phyloP scores from a whole-genome alignment of 192 early-diverging fungal species.

The Coemansia sp. region DNA sequence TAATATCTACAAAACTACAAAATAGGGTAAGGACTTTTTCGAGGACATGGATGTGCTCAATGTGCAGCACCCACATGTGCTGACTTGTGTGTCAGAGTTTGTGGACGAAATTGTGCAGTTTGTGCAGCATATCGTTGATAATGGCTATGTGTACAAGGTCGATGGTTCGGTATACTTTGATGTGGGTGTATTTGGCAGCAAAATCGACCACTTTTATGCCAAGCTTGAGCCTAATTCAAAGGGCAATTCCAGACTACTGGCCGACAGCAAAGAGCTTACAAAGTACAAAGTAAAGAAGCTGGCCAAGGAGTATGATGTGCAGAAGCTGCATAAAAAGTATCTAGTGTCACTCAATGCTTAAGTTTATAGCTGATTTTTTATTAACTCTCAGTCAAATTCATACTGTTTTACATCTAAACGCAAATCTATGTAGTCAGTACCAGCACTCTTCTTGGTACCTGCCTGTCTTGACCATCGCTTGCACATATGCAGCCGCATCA shows the following conservation, averaged over 20 bases:
- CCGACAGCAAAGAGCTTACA: conserved; percentile 86
- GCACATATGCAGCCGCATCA: conserved; percentile 4
- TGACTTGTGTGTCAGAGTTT: conserved; percentile 95
- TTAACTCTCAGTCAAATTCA: too few relatives aligned
- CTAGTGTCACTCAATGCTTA: conserved; percentile 30
- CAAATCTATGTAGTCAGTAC: not conserved
- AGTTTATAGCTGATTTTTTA: not conserved
- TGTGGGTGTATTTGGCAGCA: conserved; percentile 74
- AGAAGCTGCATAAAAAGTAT: conserved; percentile 89
- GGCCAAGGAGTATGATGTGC: conserved; percentile 78
- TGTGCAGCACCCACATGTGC: conserved; percentile 77
- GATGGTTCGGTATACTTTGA: conserved; percentile 90
- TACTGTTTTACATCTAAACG: too few relatives aligned
- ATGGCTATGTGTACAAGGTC: conserved; percentile 91
- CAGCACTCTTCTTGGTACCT: conserved; percentile 85
- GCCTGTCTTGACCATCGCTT: conserved; percentile 60
- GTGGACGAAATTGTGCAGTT: conserved; percentile 90
- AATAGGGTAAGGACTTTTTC: conserved; percentile 69
- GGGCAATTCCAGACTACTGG: conserved; percentile 69
- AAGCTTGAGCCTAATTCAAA: conserved; percentile 92
- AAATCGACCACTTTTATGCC: conserved; percentile 84
- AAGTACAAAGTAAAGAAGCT: conserved; percentile 86
- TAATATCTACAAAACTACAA: too few relatives aligned
- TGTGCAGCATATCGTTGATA: conserved; percentile 89
- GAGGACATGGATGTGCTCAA: conserved; percentile 89